Percentiles rank a stretch among this genome's conserved stretches.
Conservation (phyloP, 768 basidiomycete species). For the Mycena maculata region DNA sequence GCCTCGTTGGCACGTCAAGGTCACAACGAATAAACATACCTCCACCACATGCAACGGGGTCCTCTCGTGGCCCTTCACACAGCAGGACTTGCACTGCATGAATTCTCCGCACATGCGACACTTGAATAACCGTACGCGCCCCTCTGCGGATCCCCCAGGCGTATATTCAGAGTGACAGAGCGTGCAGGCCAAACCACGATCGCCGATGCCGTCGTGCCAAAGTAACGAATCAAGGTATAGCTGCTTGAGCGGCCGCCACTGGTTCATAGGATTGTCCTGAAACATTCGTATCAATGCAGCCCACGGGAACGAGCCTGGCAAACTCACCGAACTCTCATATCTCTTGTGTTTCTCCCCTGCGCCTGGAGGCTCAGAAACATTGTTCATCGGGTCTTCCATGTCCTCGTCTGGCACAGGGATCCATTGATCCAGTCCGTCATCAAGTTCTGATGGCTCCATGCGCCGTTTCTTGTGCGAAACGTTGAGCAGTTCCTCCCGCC, state of each 20-base stretch:
- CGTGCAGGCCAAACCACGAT: not conserved
- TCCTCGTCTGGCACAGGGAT: not conserved
- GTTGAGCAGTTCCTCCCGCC: not conserved
- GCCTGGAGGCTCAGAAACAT: no score
- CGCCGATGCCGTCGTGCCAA: not conserved
- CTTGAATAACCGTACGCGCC: conserved; percentile 2
- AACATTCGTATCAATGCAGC: no score
- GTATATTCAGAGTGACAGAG: not conserved
- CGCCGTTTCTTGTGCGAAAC: conserved; percentile 2
- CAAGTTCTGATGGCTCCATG: not conserved
- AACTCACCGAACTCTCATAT: no score
- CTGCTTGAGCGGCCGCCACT: no score
- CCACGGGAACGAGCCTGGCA: no score
- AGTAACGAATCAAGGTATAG: no score
- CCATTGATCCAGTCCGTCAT: not conserved
- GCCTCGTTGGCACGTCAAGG: not conserved
- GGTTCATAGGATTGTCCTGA: no score
- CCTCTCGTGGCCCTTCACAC: not conserved
- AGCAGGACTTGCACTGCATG: conserved; percentile 11
- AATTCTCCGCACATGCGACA: conserved; percentile 3
- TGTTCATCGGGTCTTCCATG: no score
- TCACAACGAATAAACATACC: not conserved
- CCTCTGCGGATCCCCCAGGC: not conserved
- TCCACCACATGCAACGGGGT: not conserved
- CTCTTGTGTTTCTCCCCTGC: no score